Evolutionary conservation across 768 basidiomycete species (phyloP).

Genomic region (Arthromyces matolae): DNA sequence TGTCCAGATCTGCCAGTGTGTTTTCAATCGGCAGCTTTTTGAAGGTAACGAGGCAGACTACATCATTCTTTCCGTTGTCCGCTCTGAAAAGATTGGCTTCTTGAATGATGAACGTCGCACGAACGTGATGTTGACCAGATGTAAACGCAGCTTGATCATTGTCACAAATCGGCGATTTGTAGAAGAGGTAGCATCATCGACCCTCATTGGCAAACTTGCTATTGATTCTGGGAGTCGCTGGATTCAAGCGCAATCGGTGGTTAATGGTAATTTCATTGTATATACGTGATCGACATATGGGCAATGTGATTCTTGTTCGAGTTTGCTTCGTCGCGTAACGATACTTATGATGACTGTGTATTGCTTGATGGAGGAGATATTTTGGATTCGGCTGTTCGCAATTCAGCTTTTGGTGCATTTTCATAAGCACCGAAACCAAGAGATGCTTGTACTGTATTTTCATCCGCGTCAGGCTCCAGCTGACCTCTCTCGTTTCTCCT

Average conservation of each 20-base stretch:
- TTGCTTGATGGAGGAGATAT: not conserved
- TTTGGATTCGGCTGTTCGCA: slow-evolving; percentile 12
- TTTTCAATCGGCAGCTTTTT: not conserved
- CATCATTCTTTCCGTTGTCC: slow-evolving; percentile 69
- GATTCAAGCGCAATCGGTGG: slow-evolving; percentile 10
- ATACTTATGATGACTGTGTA: slow-evolving; percentile 5
- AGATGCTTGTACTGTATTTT: slow-evolving; percentile 75
- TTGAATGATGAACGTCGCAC: slow-evolving; percentile 52
- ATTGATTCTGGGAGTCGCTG: slow-evolving; percentile 15
- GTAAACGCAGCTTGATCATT: slow-evolving; percentile 66
- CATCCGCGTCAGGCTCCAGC: slow-evolving; percentile 84
- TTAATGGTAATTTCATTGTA: slow-evolving; percentile 10
- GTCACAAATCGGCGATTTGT: slow-evolving; percentile 54
- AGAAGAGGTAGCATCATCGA: slow-evolving; percentile 26
- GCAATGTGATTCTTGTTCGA: too few species aligned
- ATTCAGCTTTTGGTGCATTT: slow-evolving; percentile 40
- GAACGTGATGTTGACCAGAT: slow-evolving; percentile 76
- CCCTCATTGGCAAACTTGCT: slow-evolving; percentile 32
- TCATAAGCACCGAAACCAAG: slow-evolving; percentile 71
- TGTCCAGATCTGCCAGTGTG: not conserved
- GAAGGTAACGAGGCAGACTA: slow-evolving; percentile 72
- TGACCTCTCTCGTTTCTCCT: slow-evolving; percentile 82
- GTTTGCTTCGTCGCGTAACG: too few species aligned
- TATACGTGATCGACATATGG: too few species aligned
- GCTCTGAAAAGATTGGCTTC: slow-evolving; percentile 62